These are phyloP conservation scores for Silene vulgaris DNA, from an alignment of 179 eudicot species.

Conservation along the genomic window DNA sequence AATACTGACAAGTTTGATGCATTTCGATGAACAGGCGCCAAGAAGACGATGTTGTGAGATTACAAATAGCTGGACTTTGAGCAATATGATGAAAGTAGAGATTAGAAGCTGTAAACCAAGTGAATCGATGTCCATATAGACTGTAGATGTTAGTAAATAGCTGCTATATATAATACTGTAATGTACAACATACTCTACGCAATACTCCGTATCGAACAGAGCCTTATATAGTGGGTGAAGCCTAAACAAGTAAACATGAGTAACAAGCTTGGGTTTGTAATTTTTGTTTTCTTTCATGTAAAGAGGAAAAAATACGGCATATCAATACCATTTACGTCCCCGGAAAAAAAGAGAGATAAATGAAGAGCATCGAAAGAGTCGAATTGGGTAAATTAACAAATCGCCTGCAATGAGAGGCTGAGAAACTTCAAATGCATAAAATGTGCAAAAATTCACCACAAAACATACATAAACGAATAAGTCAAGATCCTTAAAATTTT, in stretches of 20 bases:
- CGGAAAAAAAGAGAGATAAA: not conserved
- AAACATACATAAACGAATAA: not conserved
- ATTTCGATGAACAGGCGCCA: conserved; percentile 42
- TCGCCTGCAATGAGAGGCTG: not conserved
- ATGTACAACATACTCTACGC: too few species aligned
- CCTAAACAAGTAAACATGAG: not conserved
- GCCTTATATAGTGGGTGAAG: conserved; percentile 1
- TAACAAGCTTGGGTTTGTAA: not conserved
- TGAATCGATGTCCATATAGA: conserved; percentile 44
- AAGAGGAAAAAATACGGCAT: not conserved
- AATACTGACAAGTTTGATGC: conserved; percentile 4
- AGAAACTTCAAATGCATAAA: not conserved
- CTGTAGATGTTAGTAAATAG: conserved; percentile 22
- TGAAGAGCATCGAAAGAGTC: not conserved
- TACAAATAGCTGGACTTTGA: conserved; percentile 26
- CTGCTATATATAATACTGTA: not conserved
- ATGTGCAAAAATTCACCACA: not conserved
- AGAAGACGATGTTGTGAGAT: conserved; percentile 69
- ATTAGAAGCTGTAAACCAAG: conserved; percentile 45
- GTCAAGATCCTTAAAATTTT: conserved; percentile 15
- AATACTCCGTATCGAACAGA: not conserved
- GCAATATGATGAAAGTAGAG: conserved; percentile 37
- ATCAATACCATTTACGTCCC: too few species aligned
- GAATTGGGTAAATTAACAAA: not conserved
- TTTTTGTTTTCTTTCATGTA: not conserved